Evolutionary conservation across 169 alveolate species (phyloP).

Genomic region (Plasmodium fragile): DNA sequence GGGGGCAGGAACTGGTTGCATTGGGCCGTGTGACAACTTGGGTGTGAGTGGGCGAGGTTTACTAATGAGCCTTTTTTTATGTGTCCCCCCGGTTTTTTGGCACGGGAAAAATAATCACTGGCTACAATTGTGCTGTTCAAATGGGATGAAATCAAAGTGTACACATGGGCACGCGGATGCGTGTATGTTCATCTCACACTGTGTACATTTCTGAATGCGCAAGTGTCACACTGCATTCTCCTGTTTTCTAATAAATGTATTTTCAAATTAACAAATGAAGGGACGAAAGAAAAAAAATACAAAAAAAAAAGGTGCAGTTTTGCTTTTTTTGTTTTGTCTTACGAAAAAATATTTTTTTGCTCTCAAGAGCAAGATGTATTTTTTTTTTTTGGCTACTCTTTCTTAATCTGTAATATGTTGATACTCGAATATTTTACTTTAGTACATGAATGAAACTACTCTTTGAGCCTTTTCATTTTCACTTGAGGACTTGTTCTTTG

Average conservation of each 20-base stretch:
- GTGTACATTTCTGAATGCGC: background rate
- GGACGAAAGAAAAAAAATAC: background rate
- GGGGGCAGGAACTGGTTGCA: slow-evolving; percentile 10
- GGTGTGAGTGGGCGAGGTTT: background rate
- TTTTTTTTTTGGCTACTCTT: background rate
- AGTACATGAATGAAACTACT: slow-evolving; percentile 2
- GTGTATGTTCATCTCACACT: background rate
- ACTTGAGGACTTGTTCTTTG: background rate
- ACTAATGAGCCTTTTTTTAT: slow-evolving; percentile 1
- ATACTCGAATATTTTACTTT: slow-evolving; percentile 19
- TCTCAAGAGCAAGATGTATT: slow-evolving; percentile 14
- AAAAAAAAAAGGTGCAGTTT: background rate
- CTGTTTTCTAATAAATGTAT: background rate
- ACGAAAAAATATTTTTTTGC: slow-evolving; percentile 18
- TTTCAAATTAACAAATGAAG: background rate
- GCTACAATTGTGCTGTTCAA: background rate
- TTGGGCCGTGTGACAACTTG: background rate
- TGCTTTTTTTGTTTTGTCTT: slow-evolving; percentile 8
- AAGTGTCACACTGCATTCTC: background rate
- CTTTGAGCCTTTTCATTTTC: background rate
- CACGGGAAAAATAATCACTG: background rate
- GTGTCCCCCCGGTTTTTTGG: slow-evolving; percentile 9
- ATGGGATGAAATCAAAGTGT: background rate
- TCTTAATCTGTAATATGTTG: slow-evolving; percentile 7
- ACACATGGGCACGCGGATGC: background rate